A percentile compares a stretch with the other conserved stretches of the same genome.
Evolutionary conservation across 2,329 filamentous ascomycete species (phyloP).

Genomic region (Penicillium decumbens): DNA sequence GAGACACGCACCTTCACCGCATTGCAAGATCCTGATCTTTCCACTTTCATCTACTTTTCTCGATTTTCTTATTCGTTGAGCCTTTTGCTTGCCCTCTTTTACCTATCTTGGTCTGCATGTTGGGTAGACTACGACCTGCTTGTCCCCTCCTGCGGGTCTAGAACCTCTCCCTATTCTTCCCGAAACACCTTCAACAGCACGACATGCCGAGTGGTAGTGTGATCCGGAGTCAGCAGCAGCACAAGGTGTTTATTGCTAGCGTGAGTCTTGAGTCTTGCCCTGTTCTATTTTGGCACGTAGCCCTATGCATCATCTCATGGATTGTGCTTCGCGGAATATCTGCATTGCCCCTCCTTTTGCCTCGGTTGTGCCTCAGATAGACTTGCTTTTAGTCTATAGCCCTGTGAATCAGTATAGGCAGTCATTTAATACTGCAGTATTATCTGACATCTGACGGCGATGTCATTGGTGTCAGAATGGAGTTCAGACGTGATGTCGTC

Average conservation of each 20-base stretch:
- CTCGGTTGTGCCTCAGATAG: background rate
- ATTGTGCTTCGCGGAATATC: slow-evolving; percentile 6
- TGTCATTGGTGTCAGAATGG: background rate
- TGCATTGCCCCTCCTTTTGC: slow-evolving; percentile 3
- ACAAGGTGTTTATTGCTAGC: slow-evolving; percentile 25
- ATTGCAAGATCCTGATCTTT: slow-evolving; percentile 8
- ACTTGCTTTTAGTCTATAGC: background rate
- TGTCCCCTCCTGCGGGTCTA: slow-evolving; percentile 14
- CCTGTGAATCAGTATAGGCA: background rate
- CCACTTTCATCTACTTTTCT: slow-evolving; percentile 1
- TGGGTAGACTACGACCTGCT: slow-evolving; percentile 5
- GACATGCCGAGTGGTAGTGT: slow-evolving; percentile 21
- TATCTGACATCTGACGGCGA: background rate
- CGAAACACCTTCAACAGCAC: slow-evolving; percentile 11
- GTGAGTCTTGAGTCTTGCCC: slow-evolving; percentile 12
- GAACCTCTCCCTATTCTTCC: slow-evolving; percentile 20
- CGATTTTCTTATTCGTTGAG: background rate
- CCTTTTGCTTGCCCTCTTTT: background rate
- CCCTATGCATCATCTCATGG: slow-evolving; percentile 5
- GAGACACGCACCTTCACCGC: slow-evolving; percentile 10
- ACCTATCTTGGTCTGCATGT: slow-evolving; percentile 5
- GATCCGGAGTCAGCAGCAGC: slow-evolving; percentile 18
- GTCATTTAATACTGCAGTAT: background rate
- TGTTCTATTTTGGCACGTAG: background rate
- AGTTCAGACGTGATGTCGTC: background rate